Evolutionary conservation across 2,329 filamentous ascomycete genomes (phyloP), one percentile per base, ranked within the genome.

Genomic region (Beauveria rudraprayagi): DNA sequence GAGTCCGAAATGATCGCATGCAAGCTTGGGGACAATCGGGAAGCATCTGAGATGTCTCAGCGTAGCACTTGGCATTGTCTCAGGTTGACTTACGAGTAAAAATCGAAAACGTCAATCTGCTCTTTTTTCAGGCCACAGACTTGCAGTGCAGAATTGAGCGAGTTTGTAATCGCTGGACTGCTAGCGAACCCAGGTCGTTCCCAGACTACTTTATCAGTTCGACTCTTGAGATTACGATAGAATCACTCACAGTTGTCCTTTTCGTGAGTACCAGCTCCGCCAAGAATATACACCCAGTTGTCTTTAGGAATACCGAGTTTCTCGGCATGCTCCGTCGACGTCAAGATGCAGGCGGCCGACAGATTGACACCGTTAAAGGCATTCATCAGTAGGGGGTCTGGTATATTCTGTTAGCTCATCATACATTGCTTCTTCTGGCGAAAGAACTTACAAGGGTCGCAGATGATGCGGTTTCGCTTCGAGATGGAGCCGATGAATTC

Each of bases 321-420:
- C 47, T 70, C 71, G 0, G 87, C 86, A 67, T 78, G 75, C 1
- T 82, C 76, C 0, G 76, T 77, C 0, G 83, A 83, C 0, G 86
- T 89, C 4, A 89, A 62, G 17, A 89, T 75, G 61, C 80, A 79
- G 8, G 85, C 83, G 0, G 78, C 82, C 2, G 85, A 80, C 16
- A 89, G 73, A 63, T 89, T 89, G 41, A 89, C 80, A 2, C 78
- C 86, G 65, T 89, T 89, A 72, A 88, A 89, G 0, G 86, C 86
- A 66, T 89, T 89, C 86, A 89, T 88, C 10, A 88, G 71, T 0
- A 89, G 73, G 0, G 85, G 84, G 71, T 89, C 85, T 88, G 53
- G 2, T 40, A 3, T 7, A 26, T 44, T 24, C 44, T 47, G 8
- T 19, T 22, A 24, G 16, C 6, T 5, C 11, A 4, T 37, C 4